Percentiles rank a stretch among this genome's conserved stretches.
phyloP scores from a whole-genome alignment of 306 rosid species.

The Cicer pinnatifidum region DNA sequence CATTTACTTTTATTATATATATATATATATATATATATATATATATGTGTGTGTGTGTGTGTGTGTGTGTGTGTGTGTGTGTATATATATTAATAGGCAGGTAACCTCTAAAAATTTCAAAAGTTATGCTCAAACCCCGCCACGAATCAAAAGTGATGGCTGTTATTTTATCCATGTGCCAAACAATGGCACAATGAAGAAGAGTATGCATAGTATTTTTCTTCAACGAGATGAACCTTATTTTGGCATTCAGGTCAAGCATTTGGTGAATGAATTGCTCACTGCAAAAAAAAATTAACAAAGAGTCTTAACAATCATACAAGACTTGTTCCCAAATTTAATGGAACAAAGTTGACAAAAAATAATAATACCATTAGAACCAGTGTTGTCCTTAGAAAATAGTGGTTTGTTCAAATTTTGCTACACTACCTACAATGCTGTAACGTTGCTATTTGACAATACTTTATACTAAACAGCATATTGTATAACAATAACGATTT shows the following conservation, averaged over 20 bases:
- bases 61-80: too few species aligned
- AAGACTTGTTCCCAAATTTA: conserved; percentile 8
- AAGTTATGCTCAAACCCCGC: neutral
- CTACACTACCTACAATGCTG: too few species aligned
- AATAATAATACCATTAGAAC: neutral
- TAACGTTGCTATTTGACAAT: too few species aligned
- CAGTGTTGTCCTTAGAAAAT: too few species aligned
- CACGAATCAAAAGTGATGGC: conserved; percentile 20
- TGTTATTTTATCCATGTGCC: neutral
- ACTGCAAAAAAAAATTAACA: conserved; percentile 49
- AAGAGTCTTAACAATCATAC: neutral
- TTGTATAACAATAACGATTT: too few species aligned
- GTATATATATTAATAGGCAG: neutral
- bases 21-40: too few species aligned
- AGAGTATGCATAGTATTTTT: conserved; percentile 6
- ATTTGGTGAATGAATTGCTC: conserved; percentile 59
- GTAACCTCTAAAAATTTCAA: conserved; percentile 14
- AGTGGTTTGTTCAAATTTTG: too few species aligned
- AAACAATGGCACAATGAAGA: neutral
- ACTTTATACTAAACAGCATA: too few species aligned
- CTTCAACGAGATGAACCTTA: conserved; percentile 57
- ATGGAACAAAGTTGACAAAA: neutral
- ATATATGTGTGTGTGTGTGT: too few species aligned
- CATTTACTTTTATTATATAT: neutral
- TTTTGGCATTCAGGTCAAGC: conserved; percentile 64